Percentiles rank a stretch among this genome's conserved stretches.
Evolutionary conservation across 345 rosid genomes (phyloP).

Genomic region (Theobroma cacao): DNA sequence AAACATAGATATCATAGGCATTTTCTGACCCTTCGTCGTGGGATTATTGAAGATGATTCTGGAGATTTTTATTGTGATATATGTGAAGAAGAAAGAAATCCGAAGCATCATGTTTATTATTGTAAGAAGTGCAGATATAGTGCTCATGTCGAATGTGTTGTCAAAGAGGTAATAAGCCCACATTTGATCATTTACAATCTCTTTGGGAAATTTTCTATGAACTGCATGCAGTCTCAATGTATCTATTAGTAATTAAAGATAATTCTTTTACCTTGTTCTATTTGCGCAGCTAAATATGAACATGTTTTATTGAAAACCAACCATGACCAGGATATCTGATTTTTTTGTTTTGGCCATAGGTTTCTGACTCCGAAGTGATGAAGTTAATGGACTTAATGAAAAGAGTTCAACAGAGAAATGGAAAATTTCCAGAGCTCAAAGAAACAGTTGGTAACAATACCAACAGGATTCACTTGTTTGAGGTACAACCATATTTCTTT

Average conservation of each 20-base stretch:
- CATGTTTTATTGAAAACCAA: no score
- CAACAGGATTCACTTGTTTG: not conserved
- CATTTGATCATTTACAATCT: not conserved
- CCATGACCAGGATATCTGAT: not conserved
- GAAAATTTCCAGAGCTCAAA: not conserved
- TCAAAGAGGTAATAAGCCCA: not conserved
- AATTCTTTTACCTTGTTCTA: not conserved
- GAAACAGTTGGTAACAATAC: not conserved
- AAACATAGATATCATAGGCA: not conserved
- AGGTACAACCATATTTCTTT: not conserved
- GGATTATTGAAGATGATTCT: not conserved
- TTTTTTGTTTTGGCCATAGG: not conserved
- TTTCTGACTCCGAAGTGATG: not conserved
- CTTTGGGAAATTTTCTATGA: not conserved
- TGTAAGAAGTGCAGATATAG: not conserved
- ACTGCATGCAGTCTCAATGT: not conserved
- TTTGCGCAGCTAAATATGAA: no score
- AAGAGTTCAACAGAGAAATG: not conserved
- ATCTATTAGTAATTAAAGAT: no score
- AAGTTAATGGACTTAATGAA: not conserved
- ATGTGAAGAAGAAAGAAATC: not conserved
- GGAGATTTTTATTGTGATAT: not conserved
- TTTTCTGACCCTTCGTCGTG: not conserved
- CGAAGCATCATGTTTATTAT: slow-evolving; percentile 1
- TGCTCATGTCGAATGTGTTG: slow-evolving; percentile 2